Base-by-base conservation (phyloP, 257 asterid species). In the Fraxinus excelsior region DNA sequence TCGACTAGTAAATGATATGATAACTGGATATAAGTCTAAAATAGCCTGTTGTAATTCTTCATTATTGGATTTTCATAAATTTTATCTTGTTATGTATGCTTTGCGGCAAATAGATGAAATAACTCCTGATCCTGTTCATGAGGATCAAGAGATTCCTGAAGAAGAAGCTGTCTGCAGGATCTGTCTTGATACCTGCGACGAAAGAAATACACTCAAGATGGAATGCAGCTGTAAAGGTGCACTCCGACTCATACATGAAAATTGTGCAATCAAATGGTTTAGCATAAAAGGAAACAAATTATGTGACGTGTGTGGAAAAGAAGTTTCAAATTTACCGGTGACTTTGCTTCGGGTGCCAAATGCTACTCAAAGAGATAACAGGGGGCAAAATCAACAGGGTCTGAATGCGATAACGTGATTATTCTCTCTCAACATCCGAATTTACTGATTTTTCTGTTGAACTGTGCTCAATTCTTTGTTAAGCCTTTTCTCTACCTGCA, bases 141-240 rank as follows among this genome's bases (percentile, higher is more conserved):
- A 85, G 82, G 99, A 96, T 79, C 87, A 90, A 79, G 98, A 96
- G 88, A 91, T 96, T 76, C 97, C 99, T 7, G 98, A 96, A 90
- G 99, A 96, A 86, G 98, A 93, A 88, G 97, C 97, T 62, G 84
- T 86, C 62, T 96, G 99, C 86, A 86, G 99, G 85, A 96, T 96
- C 74, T 96, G 99, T 85, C 70, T 86, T 4, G 99, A 93, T 62
- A 86, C 87, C 9, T 92, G 96, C 81, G 97, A 90, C 69, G 98
- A 93, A 86, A 83, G 89, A 85, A 87, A 87, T 18, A 93, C 90
- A 0, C 84, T 96, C 40, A 92, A 89, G 76, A 81, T 91, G 97
- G 99, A 91, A 76, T 96, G 99, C 83, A 86, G 89, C 81, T 96
- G 99, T 86, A 96, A 93, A 87, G 99, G 99, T 72, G 98, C 86